Base-by-base conservation (phyloP, 148 eudicot species). In the Rheum nobile region DNA sequence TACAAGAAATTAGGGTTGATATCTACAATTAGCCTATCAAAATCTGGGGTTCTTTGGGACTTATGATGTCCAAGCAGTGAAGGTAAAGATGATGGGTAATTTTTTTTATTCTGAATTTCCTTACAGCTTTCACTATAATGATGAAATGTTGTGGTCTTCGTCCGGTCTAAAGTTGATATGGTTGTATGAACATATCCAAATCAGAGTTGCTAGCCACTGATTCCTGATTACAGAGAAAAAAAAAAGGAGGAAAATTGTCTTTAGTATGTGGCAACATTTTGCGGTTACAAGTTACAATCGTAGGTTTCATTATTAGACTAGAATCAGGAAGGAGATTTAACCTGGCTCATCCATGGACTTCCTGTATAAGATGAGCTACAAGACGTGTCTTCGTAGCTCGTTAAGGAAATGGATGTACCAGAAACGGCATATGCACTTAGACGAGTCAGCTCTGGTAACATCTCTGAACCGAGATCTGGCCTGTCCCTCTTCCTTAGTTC, bases 401-500 rank as follows among this genome's bases (percentile, higher is more conserved):
- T 14, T 1, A 24, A 65, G 41, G 39, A 65, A 65, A 17, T 29
- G n/a, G 70, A 65, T 34, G 41, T 65, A 34, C 22, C 70, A 14
- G 32, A 31, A 16, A 65, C 16, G 19, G 70, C 70, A 31, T 16
- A 65, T 11, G 39, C 39, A 32, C 82, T 79, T 74, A 88, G 71
- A 24, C 89, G 80, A 48, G 71, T 67, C 46, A 92, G 80, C 77
- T 88, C 88, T 2, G 97, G 93, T 72, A 92, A 67, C 31, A 92
- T 52, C 57, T 78, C 84, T 0, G 84, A 26, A 65, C 73, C 85
- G 57, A 93, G 90, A 63, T 87, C 89, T 2, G 98, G 98, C 54
- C 98, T 85, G 74, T 90, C 96, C 75, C 78, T 90, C 80, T 80
- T 88, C 78, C 90, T 80, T 74, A 93, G 80, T 72, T 93, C 93